A percentile compares a stretch with the other conserved stretches of the same genome.
Conservation (phyloP, 2,329 filamentous ascomycete genomes). For the Tolypocladium ophioglossoides region DNA sequence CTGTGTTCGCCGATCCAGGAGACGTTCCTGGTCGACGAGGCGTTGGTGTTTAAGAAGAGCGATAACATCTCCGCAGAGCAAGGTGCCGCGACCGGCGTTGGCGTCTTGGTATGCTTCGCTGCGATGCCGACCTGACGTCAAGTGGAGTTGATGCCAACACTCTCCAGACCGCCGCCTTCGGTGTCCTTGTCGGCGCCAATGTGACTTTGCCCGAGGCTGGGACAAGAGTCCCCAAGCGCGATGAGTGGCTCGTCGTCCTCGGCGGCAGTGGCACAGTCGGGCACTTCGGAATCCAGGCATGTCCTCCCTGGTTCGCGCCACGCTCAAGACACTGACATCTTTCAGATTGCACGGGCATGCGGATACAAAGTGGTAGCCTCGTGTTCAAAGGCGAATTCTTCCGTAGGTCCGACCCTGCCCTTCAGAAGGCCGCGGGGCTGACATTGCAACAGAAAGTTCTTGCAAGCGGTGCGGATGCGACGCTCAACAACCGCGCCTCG, state of each 20-base stretch:
- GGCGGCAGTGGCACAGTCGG: slow-evolving; percentile 24
- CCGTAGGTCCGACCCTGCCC: slow-evolving; percentile 6
- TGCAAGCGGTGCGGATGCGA: slow-evolving; percentile 19
- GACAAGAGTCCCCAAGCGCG: slow-evolving; percentile 5
- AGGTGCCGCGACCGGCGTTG: slow-evolving; percentile 23
- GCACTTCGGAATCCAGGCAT: slow-evolving; percentile 20
- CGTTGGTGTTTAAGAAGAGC: slow-evolving; percentile 19
- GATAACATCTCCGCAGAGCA: slow-evolving; percentile 14
- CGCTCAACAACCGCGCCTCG: slow-evolving; percentile 17
- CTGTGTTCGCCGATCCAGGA: slow-evolving; percentile 25
- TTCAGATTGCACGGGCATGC: slow-evolving; percentile 20
- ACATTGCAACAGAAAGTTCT: slow-evolving; percentile 11
- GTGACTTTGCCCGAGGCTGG: slow-evolving; percentile 12
- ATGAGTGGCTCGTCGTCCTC: slow-evolving; percentile 26
- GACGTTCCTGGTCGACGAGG: slow-evolving; percentile 24
- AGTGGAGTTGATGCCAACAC: background rate
- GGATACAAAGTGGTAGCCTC: slow-evolving; percentile 26
- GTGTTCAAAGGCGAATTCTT: slow-evolving; percentile 19
- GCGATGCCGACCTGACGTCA: background rate
- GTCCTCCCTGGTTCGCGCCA: background rate
- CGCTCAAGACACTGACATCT: background rate
- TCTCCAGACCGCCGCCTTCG: slow-evolving; percentile 20
- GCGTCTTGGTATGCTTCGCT: slow-evolving; percentile 16
- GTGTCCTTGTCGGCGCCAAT: slow-evolving; percentile 17
- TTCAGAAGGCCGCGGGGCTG: background rate